A percentile compares a stretch with the other conserved stretches of the same genome.
Conservation (phyloP, 805 yeast species). For the Saturnispora kantuleensis region DNA sequence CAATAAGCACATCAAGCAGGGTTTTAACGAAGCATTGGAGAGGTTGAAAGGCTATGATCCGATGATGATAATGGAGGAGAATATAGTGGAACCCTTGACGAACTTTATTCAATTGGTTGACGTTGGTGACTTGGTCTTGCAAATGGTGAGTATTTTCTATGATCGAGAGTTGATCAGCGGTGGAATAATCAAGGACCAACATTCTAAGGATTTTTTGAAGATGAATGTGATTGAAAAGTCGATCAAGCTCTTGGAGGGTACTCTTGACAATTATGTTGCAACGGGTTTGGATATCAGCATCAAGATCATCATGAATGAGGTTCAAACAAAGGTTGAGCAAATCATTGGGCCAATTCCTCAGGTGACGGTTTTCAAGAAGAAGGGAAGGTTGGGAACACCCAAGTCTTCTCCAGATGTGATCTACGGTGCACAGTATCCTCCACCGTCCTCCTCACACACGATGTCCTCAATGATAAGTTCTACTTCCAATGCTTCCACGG, state of each 20-base stretch:
- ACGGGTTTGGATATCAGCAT: constrained; percentile 90
- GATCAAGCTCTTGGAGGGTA: constrained; percentile 51
- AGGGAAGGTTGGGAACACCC: background rate
- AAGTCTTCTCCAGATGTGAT: background rate
- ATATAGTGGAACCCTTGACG: constrained; percentile 69
- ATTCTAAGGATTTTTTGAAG: constrained; percentile 67
- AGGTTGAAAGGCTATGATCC: constrained; percentile 69
- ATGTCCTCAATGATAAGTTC: constrained; percentile 1
- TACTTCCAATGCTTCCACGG: background rate
- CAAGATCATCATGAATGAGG: constrained; percentile 75
- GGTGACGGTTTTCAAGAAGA: background rate
- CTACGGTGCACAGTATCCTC: constrained; percentile 8
- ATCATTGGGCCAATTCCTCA: constrained; percentile 22
- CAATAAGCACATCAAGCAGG: constrained; percentile 67
- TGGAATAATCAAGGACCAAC: constrained; percentile 44
- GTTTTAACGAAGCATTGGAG: constrained; percentile 71
- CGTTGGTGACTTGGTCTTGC: constrained; percentile 85
- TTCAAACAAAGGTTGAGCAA: constrained; percentile 22
- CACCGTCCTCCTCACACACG: constrained; percentile 9
- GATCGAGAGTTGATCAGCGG: constrained; percentile 63
- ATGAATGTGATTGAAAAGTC: constrained; percentile 67
- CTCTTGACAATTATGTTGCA: constrained; percentile 83
- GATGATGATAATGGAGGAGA: constrained; percentile 19
- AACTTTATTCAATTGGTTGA: constrained; percentile 86
- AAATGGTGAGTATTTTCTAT: constrained; percentile 85